phyloP scores from a whole-genome alignment of 202 grass and related monocot species.

The Schoenoplectus triqueter region DNA sequence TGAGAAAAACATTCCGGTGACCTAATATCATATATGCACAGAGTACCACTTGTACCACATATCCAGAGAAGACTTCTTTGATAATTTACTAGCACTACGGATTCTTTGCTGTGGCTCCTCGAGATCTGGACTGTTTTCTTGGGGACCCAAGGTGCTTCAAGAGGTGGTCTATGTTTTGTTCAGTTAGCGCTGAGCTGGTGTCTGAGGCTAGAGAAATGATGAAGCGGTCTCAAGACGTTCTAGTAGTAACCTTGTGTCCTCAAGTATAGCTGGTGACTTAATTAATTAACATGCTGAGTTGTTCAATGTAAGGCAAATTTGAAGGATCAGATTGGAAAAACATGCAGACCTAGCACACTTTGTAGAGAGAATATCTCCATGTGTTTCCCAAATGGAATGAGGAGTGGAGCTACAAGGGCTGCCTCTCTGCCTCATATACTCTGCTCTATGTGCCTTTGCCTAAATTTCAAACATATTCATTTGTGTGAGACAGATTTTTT shows the following conservation, averaged over 20 bases:
- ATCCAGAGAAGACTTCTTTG: constrained; percentile 56
- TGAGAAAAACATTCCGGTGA: too few species aligned
- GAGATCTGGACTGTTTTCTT: constrained; percentile 52
- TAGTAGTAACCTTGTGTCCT: too few species aligned
- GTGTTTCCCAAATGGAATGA: too few species aligned
- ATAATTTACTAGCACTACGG: constrained; percentile 42
- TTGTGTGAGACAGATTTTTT: background rate
- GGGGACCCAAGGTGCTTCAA: constrained; percentile 57
- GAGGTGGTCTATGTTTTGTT: constrained; percentile 50
- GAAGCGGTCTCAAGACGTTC: constrained; percentile 51
- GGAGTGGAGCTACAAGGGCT: constrained; percentile 18
- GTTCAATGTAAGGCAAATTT: too few species aligned
- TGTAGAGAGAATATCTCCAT: too few species aligned
- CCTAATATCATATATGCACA: too few species aligned
- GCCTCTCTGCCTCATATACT: constrained; percentile 81
- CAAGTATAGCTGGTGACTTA: too few species aligned
- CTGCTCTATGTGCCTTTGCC: constrained; percentile 76
- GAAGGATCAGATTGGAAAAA: too few species aligned
- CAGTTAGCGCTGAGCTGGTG: constrained; percentile 38
- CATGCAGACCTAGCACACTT: too few species aligned
- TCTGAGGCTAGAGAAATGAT: constrained; percentile 36
- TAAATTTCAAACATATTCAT: constrained; percentile 34
- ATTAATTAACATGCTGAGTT: too few species aligned
- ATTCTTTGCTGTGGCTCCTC: constrained; percentile 42
- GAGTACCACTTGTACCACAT: constrained; percentile 8